Evolutionary conservation across 495 filamentous ascomycete genomes (phyloP).

Genomic region (Glarea lozoyensis): DNA sequence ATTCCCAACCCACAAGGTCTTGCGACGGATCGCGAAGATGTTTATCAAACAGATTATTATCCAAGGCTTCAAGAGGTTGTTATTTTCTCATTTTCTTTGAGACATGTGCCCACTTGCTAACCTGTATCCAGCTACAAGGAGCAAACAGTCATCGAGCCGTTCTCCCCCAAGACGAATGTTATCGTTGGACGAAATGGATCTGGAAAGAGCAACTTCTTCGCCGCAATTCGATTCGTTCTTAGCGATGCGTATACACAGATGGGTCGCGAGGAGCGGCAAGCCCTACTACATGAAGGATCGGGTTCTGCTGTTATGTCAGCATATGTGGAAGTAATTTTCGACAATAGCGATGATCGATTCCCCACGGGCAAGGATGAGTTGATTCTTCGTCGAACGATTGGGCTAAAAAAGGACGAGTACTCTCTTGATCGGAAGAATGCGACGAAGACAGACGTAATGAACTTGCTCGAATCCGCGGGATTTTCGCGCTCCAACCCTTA

Average conservation of each 20-base stretch:
- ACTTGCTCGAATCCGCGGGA: slow-evolving; percentile 88
- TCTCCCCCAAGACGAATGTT: slow-evolving; percentile 96
- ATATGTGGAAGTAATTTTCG: slow-evolving; percentile 98
- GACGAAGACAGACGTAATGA: slow-evolving; percentile 90
- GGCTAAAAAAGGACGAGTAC: slow-evolving; percentile 97
- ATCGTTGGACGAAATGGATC: slow-evolving; percentile 99
- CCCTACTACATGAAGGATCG: slow-evolving; percentile 90
- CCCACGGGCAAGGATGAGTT: slow-evolving; percentile 88
- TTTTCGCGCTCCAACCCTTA: slow-evolving; percentile 98
- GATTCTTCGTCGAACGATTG: slow-evolving; percentile 85
- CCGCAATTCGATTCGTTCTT: slow-evolving; percentile 95
- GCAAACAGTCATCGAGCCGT: slow-evolving; percentile 96
- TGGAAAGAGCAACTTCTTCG: slow-evolving; percentile 99
- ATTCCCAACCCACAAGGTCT: too few relatives aligned
- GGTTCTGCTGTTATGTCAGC: slow-evolving; percentile 98
- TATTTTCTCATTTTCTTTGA: slow-evolving; percentile 1
- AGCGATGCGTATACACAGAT: slow-evolving; percentile 97
- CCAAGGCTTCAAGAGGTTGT: slow-evolving; percentile 97
- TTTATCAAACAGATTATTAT: slow-evolving; percentile 99
- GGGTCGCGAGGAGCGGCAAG: slow-evolving; percentile 90
- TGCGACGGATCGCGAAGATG: slow-evolving; percentile 42
- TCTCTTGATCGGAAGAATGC: slow-evolving; percentile 93
- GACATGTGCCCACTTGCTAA: slow-evolving; percentile 29
- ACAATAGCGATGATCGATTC: slow-evolving; percentile 94
- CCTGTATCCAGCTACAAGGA: slow-evolving; percentile 99